Evolutionary conservation across 2,329 filamentous ascomycete genomes (phyloP), one percentile per base, ranked within the genome.

Genomic region (Chalara sp.): DNA sequence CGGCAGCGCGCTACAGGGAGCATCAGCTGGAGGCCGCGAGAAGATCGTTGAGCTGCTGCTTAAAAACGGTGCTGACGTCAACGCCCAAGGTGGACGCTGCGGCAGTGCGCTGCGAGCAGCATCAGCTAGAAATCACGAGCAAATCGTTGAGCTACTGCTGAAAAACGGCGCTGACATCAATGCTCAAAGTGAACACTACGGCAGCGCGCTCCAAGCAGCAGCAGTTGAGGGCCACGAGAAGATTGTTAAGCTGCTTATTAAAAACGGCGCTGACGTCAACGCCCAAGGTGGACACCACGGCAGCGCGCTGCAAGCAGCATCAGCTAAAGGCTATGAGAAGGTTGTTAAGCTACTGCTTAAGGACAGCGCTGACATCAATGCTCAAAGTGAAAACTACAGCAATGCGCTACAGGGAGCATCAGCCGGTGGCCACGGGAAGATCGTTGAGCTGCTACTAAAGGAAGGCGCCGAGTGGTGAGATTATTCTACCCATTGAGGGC

Each of bases 101-200:
- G 46, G 49, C 11, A 54, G 47, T 51, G 52, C 50, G 11, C 44
- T 54, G 5, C 46, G 21, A 2, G 52, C 52, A 8, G 52, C 52
- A 7, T 32, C 44, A 37, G 43, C 47, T 47, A 21, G 21, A 11
- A 43, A 41, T 8, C 21, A 47, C 11, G 33, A 12, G 12, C 33
- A 54, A 29, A 32, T 45, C n/a, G 42, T 54, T 7, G 28, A 52
- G 41, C 32, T 48, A 3, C 49, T 54, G 5, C 12, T 54, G 4
- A 31, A 49, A 7, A 2, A 6, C 30, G 52, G 50, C n/a, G 52
- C 46, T 13, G 46, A 54, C 31, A 47, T 52, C 7, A 49, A 54
- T 44, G 13, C 45, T 6, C 12, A 52, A 42, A 12, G 12, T 49
- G 52, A 49, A n/a, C 11, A 41, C 4, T 54, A 33, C 30, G 51